Evolutionary conservation across 1,139 yeast species (phyloP).

Genomic region (Protomyces arabidopsidicola): DNA sequence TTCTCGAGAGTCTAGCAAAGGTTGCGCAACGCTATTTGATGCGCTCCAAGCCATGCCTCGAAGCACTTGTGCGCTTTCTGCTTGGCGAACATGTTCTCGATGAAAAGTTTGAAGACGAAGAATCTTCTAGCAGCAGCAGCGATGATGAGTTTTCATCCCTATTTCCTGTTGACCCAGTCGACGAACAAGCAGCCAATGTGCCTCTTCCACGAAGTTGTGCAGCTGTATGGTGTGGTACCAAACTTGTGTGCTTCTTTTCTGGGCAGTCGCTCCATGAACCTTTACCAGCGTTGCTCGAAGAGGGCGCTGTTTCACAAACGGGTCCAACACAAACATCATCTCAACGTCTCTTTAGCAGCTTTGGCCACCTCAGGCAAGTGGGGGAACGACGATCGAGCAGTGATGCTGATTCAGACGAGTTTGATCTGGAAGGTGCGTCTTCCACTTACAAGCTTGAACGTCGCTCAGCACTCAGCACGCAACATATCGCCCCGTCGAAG

Average conservation of each 20-base stretch:
- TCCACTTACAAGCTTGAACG: not conserved
- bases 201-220: slow-evolving; percentile 29
- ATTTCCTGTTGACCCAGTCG: slow-evolving; percentile 40
- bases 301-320: not conserved
- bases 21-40: slow-evolving; percentile 58
- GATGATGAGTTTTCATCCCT: slow-evolving; percentile 32
- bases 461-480: not conserved
- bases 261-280: not conserved
- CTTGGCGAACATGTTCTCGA: slow-evolving; percentile 71
- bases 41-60: slow-evolving; percentile 64
- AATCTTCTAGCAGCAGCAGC: slow-evolving; percentile 38
- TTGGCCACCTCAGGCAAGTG: not conserved
- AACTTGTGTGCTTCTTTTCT: slow-evolving; percentile 27
- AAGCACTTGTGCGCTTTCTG: slow-evolving; percentile 68
- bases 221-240: slow-evolving; percentile 22
- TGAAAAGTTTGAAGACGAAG: slow-evolving; percentile 39
- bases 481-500: not conserved
- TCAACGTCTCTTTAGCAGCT: not conserved
- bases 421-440: not conserved
- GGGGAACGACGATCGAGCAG: not conserved
- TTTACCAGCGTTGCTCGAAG: not conserved
- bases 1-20: slow-evolving; percentile 50
- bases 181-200: slow-evolving; percentile 31
- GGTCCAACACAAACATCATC: not conserved
- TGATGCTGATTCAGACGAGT: slow-evolving; percentile 1